Conservation (phyloP, 106 monocot species). For the Acorus gramineus region DNA sequence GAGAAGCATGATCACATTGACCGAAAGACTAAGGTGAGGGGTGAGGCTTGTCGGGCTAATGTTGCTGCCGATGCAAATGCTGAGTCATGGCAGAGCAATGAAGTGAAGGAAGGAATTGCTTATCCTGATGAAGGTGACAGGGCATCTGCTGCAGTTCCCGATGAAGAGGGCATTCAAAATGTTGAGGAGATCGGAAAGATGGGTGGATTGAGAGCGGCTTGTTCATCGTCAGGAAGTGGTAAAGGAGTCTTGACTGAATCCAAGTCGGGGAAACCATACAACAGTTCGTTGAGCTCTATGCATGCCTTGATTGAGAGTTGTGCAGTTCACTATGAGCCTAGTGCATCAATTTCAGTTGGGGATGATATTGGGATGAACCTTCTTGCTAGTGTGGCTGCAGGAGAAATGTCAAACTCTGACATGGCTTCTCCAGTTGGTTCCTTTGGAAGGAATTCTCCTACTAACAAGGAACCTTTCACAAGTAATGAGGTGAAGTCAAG, state of each 20-base stretch:
- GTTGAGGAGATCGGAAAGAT: conserved; percentile 23
- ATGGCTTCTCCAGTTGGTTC: conserved; percentile 33
- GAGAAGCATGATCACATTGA: conserved; percentile 46
- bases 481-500: conserved; percentile 27
- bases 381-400: conserved; percentile 80
- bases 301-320: conserved; percentile 73
- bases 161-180: conserved; percentile 11
- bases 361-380: conserved; percentile 77
- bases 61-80: conserved; percentile 8
- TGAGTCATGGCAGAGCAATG: conserved; percentile 30
- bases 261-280: conserved; percentile 12
- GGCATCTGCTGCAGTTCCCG: conserved; percentile 14
- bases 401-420: conserved; percentile 55
- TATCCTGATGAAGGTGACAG: conserved; percentile 29
- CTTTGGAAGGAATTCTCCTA: conserved; percentile 23
- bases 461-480: conserved; percentile 15
- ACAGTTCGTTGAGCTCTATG: conserved; percentile 48
- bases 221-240: conserved; percentile 30
- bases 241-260: conserved; percentile 25
- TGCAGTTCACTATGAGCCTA: conserved; percentile 47
- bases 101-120: conserved; percentile 25
- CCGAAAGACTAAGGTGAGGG: conserved; percentile 28
- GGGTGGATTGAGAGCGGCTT: conserved; percentile 8
- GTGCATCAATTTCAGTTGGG: conserved; percentile 30
- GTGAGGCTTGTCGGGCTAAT: conserved; percentile 16